phyloP scores from a whole-genome alignment of 2,329 filamentous ascomycete genomes.

The Eutypella sp. region DNA sequence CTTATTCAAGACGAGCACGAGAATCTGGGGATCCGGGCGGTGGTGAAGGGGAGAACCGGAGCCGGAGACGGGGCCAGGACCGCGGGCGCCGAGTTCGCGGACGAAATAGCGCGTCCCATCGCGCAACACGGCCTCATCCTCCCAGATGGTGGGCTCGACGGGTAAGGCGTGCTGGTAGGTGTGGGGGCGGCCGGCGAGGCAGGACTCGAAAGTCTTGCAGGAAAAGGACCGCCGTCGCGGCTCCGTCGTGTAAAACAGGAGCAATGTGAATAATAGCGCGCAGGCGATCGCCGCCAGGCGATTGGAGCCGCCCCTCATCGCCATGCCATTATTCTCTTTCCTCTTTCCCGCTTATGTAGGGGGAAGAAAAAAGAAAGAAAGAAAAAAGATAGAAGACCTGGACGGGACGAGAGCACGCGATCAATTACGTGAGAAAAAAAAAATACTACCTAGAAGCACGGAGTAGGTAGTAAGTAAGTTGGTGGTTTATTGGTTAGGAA shows the following conservation, averaged over 20 bases:
- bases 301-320: conserved; percentile 9
- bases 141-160: conserved; percentile 10
- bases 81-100: conserved; percentile 10
- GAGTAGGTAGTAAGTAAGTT: too few relatives aligned
- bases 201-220: conserved; percentile 22
- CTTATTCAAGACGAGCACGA: conserved; percentile 23
- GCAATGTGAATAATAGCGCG: conserved; percentile 12
- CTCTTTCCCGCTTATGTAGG: too few relatives aligned
- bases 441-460: too few relatives aligned
- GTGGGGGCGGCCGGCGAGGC: conserved; percentile 16
- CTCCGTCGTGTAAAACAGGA: conserved; percentile 23
- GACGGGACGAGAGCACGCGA: too few relatives aligned
- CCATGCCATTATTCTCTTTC: conserved; percentile 8
- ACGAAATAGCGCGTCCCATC: conserved; percentile 20
- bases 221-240: conserved; percentile 21
- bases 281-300: conserved; percentile 12
- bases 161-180: conserved; percentile 17
- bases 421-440: too few relatives aligned
- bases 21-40: conserved; percentile 14
- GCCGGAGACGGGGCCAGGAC: not conserved
- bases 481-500: too few relatives aligned
- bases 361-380: too few relatives aligned
- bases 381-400: too few relatives aligned
- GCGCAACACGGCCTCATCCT: conserved; percentile 16
- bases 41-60: too few relatives aligned